These are phyloP conservation scores for Pelargonium nanum DNA, from an alignment of 345 rosid species.

Conservation along the genomic window DNA sequence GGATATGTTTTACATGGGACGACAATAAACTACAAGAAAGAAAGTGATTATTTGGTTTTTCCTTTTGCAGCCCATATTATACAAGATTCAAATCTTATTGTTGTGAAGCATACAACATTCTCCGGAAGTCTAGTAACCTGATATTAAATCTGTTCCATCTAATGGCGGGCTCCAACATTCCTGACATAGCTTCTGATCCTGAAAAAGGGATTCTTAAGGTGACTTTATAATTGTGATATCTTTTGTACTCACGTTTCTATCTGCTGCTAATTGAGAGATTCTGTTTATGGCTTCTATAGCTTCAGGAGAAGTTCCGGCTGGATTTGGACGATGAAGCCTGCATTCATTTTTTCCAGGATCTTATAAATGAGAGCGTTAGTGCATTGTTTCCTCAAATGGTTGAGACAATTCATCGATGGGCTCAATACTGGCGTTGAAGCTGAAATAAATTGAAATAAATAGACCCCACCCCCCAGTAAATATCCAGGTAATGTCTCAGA, in stretches of 20 bases:
- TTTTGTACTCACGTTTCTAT: slow-evolving; percentile 7
- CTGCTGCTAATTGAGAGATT: slow-evolving; percentile 3
- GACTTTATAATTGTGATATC: slow-evolving; percentile 10
- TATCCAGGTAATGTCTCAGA: slow-evolving; percentile 8
- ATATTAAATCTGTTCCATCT: slow-evolving; percentile 89
- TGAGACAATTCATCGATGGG: slow-evolving; percentile 98
- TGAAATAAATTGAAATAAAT: not conserved
- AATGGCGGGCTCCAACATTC: slow-evolving; percentile 97
- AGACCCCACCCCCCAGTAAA: slow-evolving; percentile 13
- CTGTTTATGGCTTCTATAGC: slow-evolving; percentile 30
- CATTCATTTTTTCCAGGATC: slow-evolving; percentile 95
- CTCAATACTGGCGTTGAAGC: slow-evolving; percentile 90
- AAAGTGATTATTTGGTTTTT: slow-evolving; percentile 4
- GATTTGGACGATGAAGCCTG: slow-evolving; percentile 96
- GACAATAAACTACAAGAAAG: slow-evolving; percentile 1
- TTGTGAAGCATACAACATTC: slow-evolving; percentile 98
- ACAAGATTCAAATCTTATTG: slow-evolving; percentile 96
- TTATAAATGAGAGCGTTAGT: slow-evolving; percentile 92
- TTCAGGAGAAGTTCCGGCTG: slow-evolving; percentile 93
- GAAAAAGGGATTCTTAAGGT: slow-evolving; percentile 98
- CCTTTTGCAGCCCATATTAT: slow-evolving; percentile 72
- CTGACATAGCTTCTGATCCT: slow-evolving; percentile 94
- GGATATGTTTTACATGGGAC: slow-evolving; percentile 1
- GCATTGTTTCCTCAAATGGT: slow-evolving; percentile 99
- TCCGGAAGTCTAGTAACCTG: slow-evolving; percentile 91